Evolutionary conservation across 75 land plant species (phyloP), one percentile per base, ranked within the genome.

Genomic region (Selaginella moellendorffii): DNA sequence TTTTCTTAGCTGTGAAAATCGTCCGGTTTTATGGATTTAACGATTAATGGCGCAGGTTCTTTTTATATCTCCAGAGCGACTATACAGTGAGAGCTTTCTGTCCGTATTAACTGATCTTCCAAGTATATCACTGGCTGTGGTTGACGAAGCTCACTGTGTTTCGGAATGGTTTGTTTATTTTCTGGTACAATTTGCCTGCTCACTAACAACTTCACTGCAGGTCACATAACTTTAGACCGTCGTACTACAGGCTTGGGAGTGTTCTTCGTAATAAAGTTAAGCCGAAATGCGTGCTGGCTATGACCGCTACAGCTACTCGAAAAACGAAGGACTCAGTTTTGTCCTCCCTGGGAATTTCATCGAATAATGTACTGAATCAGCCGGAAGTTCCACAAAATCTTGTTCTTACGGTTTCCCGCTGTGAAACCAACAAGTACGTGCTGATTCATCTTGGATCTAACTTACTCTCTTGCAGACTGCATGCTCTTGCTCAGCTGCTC

Each of bases 171-270:
- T 53, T 72, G 79, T 68, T 14, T 0, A 24, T 72, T 54, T 51
- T 54, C 2, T 14, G 25, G 1, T 30, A 68, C 26, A 26, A 5
- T 5, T 28, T 62, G 5, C 17, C 24, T 65, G 25, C 27, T n/a
- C 29, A 62, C 29, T 67, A 27, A n/a, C 46, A 59, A 8, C 22
- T 27, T 9, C 23, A 14, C 21, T 2, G 21, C 79, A 93, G 98
- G 98, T 95, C 99, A 28, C 99, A 95, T 65, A 95, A 95, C 71
- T 95, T 95, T 54, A 82, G 99, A 29, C 97, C 99, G 61, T 86
- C 99, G 64, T 95, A 95, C 72, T 75, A 82, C 72, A 82, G 99
- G 80, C 85, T 95, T 53, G 81, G 87, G 53, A 82, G 80, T 31
- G 19, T 90, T 30, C 67, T 95, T 28, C 71, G 69, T 52, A 70